phyloP scores from a whole-genome alignment of 148 eudicot species.

The Vaccinium darrowii region DNA sequence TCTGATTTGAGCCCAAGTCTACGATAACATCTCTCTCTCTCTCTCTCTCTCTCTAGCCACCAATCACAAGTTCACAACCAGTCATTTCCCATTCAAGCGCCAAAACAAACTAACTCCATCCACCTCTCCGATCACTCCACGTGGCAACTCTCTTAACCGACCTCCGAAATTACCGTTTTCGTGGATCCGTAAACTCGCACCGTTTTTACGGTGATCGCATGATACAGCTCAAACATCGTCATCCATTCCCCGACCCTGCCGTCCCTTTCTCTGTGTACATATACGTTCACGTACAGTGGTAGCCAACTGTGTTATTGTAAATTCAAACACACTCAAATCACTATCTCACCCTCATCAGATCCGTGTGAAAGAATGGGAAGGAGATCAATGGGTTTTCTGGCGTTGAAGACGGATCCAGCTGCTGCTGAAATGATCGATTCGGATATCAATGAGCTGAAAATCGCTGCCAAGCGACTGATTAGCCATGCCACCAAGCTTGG shows the following conservation, averaged over 20 bases:
- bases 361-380: conserved; percentile 46
- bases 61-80: not conserved
- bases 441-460: conserved; percentile 55
- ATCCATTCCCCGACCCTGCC: not conserved
- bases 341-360: not conserved
- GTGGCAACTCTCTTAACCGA: not conserved
- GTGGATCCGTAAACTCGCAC: not conserved
- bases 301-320: not conserved
- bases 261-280: not conserved
- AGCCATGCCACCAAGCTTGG: conserved; percentile 48
- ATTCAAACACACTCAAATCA: not conserved
- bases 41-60: not conserved
- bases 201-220: not conserved
- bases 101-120: not conserved
- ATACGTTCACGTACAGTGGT: too few relatives aligned
- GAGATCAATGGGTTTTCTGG: conserved; percentile 39
- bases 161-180: not conserved
- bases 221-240: not conserved
- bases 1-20: not conserved
- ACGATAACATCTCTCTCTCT: not conserved
- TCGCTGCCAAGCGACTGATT: conserved; percentile 42
- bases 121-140: not conserved
- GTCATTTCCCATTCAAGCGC: not conserved
- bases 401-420: conserved; percentile 41
- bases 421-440: conserved; percentile 37